Evolutionary conservation across 75 land plant species (phyloP), one percentile per base, ranked within the genome.

Genomic region (Larix kaempferi): DNA sequence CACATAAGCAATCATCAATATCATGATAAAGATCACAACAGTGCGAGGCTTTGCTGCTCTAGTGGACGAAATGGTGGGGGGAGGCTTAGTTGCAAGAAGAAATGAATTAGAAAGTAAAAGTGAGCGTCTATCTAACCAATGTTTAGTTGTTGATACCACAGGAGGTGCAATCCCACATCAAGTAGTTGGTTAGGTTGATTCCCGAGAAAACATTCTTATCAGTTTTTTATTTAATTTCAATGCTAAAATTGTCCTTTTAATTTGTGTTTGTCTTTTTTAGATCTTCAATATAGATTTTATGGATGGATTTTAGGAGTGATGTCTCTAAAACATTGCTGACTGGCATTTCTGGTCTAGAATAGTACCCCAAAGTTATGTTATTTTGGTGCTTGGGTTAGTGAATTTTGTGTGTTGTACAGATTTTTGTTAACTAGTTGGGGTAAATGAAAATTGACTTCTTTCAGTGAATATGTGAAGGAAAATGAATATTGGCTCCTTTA

Each of bases 161-260:
- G 82, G 82, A 57, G 82, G 82, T 59, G 82, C 81, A 19, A 56
- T 79, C 35, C 81, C 82, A 60, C 65, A 79, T 77, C 82, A 79
- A 64, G 81, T 80, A 56, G 82, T 22, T 78, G 80, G 80, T 49
- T 80, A 73, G 63, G 80, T 69, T 33, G 72, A 35, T 74, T n/a
- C 10, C 8, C 3, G 37, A 74, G 35, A 58, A 27, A 4, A n/a
- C 64, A 55, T 54, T 58, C 69, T 57, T 69, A 11, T 52, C 37
- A 41, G 72, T 35, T 21, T 69, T 23, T 69, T 3, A 6, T 35
- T 69, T 69, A 39, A 69, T 69, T 69, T 69, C 72, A 21, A 39
- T 69, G 52, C 22, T 16, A 39, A 21, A 44, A 10, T 69, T 69
- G 37, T 69, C n/a, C 49, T 69, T 23, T 22, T 69, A 39, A 69